Conservation (phyloP, 768 basidiomycete species). For the Lentinula sp. region DNA sequence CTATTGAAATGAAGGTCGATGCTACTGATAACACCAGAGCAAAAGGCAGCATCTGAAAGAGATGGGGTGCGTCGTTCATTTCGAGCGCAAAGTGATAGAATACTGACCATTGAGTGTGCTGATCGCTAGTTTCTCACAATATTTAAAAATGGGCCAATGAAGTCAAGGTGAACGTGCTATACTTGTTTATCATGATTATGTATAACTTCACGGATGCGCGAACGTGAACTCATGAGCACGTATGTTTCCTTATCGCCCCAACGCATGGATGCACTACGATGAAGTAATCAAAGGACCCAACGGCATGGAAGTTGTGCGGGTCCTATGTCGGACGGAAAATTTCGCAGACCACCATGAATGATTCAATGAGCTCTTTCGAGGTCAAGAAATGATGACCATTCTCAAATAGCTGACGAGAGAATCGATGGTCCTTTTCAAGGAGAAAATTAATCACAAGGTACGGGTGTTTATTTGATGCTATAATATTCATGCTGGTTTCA, state of each 20-base stretch:
- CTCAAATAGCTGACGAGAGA: constrained; percentile 8
- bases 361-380: constrained; percentile 9
- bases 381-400: background rate
- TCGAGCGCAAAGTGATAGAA: background rate
- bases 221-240: background rate
- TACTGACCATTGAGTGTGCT: background rate
- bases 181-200: too few relatives aligned
- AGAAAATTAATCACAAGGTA: constrained; percentile 15
- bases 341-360: constrained; percentile 11
- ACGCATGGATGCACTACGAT: constrained; percentile 13
- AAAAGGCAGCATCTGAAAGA: background rate
- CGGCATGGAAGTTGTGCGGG: background rate
- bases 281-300: constrained; percentile 1
- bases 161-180: constrained; percentile 5
- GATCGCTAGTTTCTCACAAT: constrained; percentile 6
- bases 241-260: constrained; percentile 5
- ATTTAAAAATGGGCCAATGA: constrained; percentile 10
- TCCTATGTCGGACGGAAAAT: constrained; percentile 10
- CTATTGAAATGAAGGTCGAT: too few relatives aligned
- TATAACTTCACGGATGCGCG: too few relatives aligned
- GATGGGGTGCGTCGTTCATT: background rate
- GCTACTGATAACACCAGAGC: background rate
- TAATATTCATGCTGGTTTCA: background rate
- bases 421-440: constrained; percentile 13
- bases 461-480: too few relatives aligned